A percentile compares a stretch with the other conserved stretches of the same genome.
phyloP scores from a whole-genome alignment of 331 rosid species.

The Quercus tomentella region DNA sequence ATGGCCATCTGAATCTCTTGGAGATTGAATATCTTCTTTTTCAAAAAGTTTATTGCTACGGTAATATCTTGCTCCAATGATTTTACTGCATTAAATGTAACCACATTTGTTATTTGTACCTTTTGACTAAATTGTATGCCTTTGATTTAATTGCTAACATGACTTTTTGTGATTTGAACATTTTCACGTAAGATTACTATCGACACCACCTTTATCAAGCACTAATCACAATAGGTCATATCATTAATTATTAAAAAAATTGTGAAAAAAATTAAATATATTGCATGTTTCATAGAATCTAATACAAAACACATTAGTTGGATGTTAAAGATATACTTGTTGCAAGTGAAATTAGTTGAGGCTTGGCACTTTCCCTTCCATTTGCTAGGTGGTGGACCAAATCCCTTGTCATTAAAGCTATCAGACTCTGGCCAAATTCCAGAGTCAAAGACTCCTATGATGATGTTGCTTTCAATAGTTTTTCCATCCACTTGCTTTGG shows the following conservation, averaged over 20 bases:
- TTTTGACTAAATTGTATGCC: background rate
- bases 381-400: constrained; percentile 37
- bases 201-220: too few species aligned
- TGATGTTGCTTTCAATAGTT: constrained; percentile 7
- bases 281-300: too few species aligned
- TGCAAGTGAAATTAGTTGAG: constrained; percentile 19
- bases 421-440: constrained; percentile 39
- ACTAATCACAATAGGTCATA: too few species aligned
- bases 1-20: constrained; percentile 26
- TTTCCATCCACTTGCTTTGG: background rate
- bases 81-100: constrained; percentile 5
- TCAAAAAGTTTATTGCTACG: background rate
- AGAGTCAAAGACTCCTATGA: constrained; percentile 23
- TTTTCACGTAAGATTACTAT: too few species aligned
- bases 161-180: too few species aligned
- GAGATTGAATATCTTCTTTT: background rate
- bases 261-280: too few species aligned
- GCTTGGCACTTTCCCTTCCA: constrained; percentile 40
- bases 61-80: constrained; percentile 31
- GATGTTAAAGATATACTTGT: constrained; percentile 18
- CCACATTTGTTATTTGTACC: background rate
- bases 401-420: constrained; percentile 34
- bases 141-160: too few species aligned
- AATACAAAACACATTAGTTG: background rate
- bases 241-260: too few species aligned